Base-by-base conservation (phyloP, 495 filamentous ascomycete genomes). In the Collariella sp. region DNA sequence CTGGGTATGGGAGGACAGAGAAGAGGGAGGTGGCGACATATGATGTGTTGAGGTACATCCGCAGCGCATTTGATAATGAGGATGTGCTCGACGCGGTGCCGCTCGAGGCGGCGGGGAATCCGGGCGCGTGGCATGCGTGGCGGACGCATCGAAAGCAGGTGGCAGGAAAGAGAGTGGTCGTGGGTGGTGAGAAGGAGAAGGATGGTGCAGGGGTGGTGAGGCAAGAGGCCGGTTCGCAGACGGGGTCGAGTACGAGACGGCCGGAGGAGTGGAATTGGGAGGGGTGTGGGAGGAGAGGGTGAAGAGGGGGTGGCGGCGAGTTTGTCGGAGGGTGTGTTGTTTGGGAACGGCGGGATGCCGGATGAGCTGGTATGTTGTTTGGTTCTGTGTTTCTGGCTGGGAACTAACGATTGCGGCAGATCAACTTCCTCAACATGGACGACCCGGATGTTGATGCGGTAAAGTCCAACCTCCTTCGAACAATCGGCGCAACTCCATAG, bases 181-280 rank as follows among this genome's bases (percentile, higher is more conserved):
- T 42, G 13, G 29, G 39, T 23, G 26, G 23, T n/a, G 53, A 45
- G 15, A 38, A n/a, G 39, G 42, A 69, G 64, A 4, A 9, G 7
- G 1, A 18, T 12, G 22, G 0, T 5, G 33, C 26, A 9, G 31
- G 24, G 1, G 26, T 36, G 52, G 7, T 13, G 7, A 39, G 9
- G 34, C 13, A 19, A 20, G 13, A 23, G 57, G 63, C 50, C 44
- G 38, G 41, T 23, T 38, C 36, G 22, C 38, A 18, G 15, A 23
- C 11, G 40, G 46, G 48, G 6, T 24, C 39, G 16, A 29, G 38
- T 15, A 24, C 29, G 36, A 78, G 83, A 46, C 76, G 77, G 24
- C 86, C 87, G 2, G 87, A 83, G 13, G 86, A 93, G 54, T 96
- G 90, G 90, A 91, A 91, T 66, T 96, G 90, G 90, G 89, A 95